Conservation (phyloP, 2,329 filamentous ascomycete species). For the Pseudogymnoascus sp. region DNA sequence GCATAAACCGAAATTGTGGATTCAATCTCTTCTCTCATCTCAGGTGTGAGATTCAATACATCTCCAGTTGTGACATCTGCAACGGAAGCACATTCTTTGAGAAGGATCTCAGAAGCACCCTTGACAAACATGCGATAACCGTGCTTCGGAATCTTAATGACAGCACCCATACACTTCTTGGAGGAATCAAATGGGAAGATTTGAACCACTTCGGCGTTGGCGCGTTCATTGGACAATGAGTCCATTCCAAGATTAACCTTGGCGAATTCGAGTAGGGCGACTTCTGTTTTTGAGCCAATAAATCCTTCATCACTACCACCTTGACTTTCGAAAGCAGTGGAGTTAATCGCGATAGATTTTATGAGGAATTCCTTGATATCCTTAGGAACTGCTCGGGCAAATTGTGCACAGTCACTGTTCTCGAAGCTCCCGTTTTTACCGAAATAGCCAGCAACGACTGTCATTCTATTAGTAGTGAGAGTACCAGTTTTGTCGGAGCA, state of each 20-base stretch:
- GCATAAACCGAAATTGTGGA: slow-evolving; percentile 49
- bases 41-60: slow-evolving; percentile 42
- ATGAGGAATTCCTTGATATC: slow-evolving; percentile 37
- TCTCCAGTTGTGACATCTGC: slow-evolving; percentile 51
- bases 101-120: slow-evolving; percentile 45
- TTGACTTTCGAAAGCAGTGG: slow-evolving; percentile 47
- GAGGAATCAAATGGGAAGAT: slow-evolving; percentile 33
- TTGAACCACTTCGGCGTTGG: slow-evolving; percentile 50
- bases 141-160: slow-evolving; percentile 42
- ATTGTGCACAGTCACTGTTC: slow-evolving; percentile 35
- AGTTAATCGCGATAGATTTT: slow-evolving; percentile 44
- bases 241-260: slow-evolving; percentile 57
- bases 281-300: slow-evolving; percentile 71
- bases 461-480: slow-evolving; percentile 63
- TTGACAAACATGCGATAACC: slow-evolving; percentile 41
- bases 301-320: slow-evolving; percentile 51
- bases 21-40: slow-evolving; percentile 42
- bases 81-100: slow-evolving; percentile 37
- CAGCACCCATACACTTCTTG: slow-evolving; percentile 61
- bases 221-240: slow-evolving; percentile 50
- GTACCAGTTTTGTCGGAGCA: neutral
- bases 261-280: slow-evolving; percentile 61
- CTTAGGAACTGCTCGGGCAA: slow-evolving; percentile 22
- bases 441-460: slow-evolving; percentile 63
- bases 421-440: slow-evolving; percentile 38